Evolutionary conservation across 2,329 filamentous ascomycete species (phyloP).

Genomic region (Sodiomyces alkalinus): DNA sequence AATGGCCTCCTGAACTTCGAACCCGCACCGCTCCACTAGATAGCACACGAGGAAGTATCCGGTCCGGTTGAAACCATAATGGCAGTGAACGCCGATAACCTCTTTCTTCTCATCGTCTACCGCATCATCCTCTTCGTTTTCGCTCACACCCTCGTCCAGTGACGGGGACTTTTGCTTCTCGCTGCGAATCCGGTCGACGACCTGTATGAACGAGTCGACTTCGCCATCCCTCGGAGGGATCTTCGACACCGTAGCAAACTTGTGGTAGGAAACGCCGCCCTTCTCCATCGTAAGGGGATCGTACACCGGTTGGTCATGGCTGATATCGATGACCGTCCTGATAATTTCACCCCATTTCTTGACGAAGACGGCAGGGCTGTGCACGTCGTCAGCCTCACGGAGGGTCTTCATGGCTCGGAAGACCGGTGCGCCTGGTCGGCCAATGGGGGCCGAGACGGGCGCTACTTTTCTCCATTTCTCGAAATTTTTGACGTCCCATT

Average conservation of each 20-base stretch:
- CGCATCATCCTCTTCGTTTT: slow-evolving; percentile 23
- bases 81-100: slow-evolving; percentile 75
- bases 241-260: slow-evolving; percentile 86
- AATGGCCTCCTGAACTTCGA: slow-evolving; percentile 59
- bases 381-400: slow-evolving; percentile 70
- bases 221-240: slow-evolving; percentile 54
- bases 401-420: slow-evolving; percentile 91
- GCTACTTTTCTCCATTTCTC: slow-evolving; percentile 74
- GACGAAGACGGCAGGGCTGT: slow-evolving; percentile 62
- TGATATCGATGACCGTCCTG: slow-evolving; percentile 76
- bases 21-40: slow-evolving; percentile 67
- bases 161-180: slow-evolving; percentile 34
- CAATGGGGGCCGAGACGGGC: slow-evolving; percentile 68
- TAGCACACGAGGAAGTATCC: slow-evolving; percentile 87
- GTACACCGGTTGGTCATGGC: slow-evolving; percentile 81
- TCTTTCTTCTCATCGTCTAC: slow-evolving; percentile 20
- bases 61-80: slow-evolving; percentile 91
- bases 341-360: slow-evolving; percentile 50
- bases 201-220: slow-evolving; percentile 34
- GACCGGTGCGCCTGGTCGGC: slow-evolving; percentile 30
- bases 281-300: slow-evolving; percentile 56
- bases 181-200: slow-evolving; percentile 47
- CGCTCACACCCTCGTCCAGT: slow-evolving; percentile 22
- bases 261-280: slow-evolving; percentile 58
- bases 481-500: slow-evolving; percentile 97